Conservation (phyloP, 257 asterid species). For the Jaltomata sinuosa region DNA sequence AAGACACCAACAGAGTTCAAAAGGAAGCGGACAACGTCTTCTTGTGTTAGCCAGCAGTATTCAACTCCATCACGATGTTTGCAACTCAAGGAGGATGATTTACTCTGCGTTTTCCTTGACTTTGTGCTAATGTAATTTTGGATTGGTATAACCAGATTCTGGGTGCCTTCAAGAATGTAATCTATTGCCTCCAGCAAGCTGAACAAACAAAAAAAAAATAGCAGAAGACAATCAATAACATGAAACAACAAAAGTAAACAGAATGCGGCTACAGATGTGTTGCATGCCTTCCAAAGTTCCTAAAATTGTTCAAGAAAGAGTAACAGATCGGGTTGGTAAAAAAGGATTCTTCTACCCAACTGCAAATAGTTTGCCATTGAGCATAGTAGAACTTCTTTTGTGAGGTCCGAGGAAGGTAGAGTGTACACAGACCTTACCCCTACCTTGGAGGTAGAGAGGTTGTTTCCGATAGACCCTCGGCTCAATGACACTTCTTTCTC, state of each 20-base stretch:
- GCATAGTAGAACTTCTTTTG: too few species aligned
- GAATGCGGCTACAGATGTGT: not conserved
- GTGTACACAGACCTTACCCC: too few species aligned
- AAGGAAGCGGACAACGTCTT: slow-evolving; percentile 60
- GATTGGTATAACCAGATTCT: slow-evolving; percentile 67
- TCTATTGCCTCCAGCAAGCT: slow-evolving; percentile 74
- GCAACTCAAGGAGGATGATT: slow-evolving; percentile 7
- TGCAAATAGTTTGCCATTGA: not conserved
- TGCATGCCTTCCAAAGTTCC: not conserved
- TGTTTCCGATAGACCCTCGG: too few species aligned
- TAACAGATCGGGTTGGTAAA: not conserved
- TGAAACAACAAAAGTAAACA: not conserved
- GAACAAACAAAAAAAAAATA: not conserved
- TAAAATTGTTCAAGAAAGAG: not conserved
- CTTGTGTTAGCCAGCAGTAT: slow-evolving; percentile 77
- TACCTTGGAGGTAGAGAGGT: too few species aligned
- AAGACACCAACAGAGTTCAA: slow-evolving; percentile 67
- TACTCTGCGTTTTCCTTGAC: slow-evolving; percentile 33
- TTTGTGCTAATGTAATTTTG: slow-evolving; percentile 22
- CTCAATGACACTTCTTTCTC: not conserved
- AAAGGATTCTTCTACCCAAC: not conserved
- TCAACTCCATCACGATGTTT: slow-evolving; percentile 15
- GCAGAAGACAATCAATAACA: not conserved
- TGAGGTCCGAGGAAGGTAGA: too few species aligned
- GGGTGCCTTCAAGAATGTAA: slow-evolving; percentile 68